These are phyloP conservation scores for Penicillium soppii DNA, from an alignment of 495 filamentous ascomycete species.

Conservation along the genomic window DNA sequence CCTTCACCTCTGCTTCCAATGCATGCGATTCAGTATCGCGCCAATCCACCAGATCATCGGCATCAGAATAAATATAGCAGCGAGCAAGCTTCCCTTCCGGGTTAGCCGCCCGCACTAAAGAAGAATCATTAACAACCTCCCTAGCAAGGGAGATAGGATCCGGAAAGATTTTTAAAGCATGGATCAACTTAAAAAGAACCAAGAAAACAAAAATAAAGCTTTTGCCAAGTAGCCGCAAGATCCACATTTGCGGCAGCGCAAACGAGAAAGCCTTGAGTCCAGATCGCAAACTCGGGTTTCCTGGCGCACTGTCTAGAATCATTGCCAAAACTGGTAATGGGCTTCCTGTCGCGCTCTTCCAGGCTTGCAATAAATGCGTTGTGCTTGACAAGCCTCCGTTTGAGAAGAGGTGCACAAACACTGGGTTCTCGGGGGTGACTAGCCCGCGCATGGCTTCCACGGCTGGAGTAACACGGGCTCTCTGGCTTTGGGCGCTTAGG, in stretches of 20 bases:
- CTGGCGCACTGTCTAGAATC: slow-evolving; percentile 45
- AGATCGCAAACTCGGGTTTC: slow-evolving; percentile 26
- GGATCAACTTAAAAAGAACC: slow-evolving; percentile 11
- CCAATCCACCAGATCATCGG: slow-evolving; percentile 40
- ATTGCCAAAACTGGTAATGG: slow-evolving; percentile 35
- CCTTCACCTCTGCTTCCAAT: slow-evolving; percentile 30
- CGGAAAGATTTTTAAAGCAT: slow-evolving; percentile 12
- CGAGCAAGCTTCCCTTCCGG: slow-evolving; percentile 14
- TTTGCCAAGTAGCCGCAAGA: slow-evolving; percentile 32
- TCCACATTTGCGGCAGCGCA: slow-evolving; percentile 31
- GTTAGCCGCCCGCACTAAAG: slow-evolving; percentile 24
- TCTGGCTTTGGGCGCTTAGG: slow-evolving; percentile 18
- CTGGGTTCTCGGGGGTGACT: slow-evolving; percentile 21
- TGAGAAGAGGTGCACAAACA: slow-evolving; percentile 45
- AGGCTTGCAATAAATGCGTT: slow-evolving; percentile 32
- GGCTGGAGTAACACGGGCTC: slow-evolving; percentile 35
- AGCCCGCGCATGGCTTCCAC: slow-evolving; percentile 32
- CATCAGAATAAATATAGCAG: slow-evolving; percentile 49
- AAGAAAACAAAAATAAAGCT: slow-evolving; percentile 25
- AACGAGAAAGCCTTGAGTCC: slow-evolving; percentile 37
- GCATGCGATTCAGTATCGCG: slow-evolving; percentile 46
- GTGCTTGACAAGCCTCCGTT: slow-evolving; percentile 40
- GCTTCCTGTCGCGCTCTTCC: slow-evolving; percentile 28
- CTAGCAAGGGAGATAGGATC: slow-evolving; percentile 30
- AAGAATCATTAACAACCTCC: slow-evolving; percentile 28